Conservation (phyloP, 768 basidiomycete genomes). For the Russula ochroleuca region DNA sequence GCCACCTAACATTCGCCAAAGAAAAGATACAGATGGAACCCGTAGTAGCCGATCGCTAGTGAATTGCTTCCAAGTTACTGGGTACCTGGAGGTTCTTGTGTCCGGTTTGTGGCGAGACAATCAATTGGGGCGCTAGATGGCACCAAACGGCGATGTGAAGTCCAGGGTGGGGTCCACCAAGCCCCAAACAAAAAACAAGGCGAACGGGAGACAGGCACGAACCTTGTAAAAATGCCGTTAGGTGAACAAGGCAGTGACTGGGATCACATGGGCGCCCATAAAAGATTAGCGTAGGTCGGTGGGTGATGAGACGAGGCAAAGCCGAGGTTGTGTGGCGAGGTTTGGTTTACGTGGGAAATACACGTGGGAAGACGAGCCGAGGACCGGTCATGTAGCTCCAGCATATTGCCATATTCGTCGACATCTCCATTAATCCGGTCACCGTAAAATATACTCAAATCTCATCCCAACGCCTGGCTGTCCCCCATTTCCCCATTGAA, state of each 20-base stretch:
- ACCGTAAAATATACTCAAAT: neutral
- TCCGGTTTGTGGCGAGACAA: constrained; percentile 26
- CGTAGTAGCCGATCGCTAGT: constrained; percentile 18
- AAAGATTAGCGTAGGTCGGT: constrained; percentile 18
- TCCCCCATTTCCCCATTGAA: constrained; percentile 15
- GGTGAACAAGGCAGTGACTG: constrained; percentile 16
- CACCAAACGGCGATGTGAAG: constrained; percentile 19
- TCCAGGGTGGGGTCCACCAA: constrained; percentile 17
- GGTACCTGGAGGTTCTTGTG: constrained; percentile 7
- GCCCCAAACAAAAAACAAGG: constrained; percentile 12
- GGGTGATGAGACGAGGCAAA: constrained; percentile 12
- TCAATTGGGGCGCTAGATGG: constrained; percentile 18
- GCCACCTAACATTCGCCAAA: constrained; percentile 19
- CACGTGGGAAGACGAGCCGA: constrained; percentile 10
- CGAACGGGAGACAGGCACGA: constrained; percentile 18
- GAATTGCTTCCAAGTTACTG: constrained; percentile 5
- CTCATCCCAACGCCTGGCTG: constrained; percentile 10
- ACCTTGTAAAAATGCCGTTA: constrained; percentile 25
- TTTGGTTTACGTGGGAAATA: constrained; percentile 21
- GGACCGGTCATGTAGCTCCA: constrained; percentile 1
- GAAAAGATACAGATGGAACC: constrained; percentile 16
- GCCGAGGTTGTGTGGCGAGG: constrained; percentile 15
- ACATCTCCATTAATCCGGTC: constrained; percentile 1
- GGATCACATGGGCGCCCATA: constrained; percentile 25
- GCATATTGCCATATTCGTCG: constrained; percentile 3